These are phyloP conservation scores for Strobilomyces dryophilus DNA, from an alignment of 768 basidiomycete species.

Conservation along the genomic window DNA sequence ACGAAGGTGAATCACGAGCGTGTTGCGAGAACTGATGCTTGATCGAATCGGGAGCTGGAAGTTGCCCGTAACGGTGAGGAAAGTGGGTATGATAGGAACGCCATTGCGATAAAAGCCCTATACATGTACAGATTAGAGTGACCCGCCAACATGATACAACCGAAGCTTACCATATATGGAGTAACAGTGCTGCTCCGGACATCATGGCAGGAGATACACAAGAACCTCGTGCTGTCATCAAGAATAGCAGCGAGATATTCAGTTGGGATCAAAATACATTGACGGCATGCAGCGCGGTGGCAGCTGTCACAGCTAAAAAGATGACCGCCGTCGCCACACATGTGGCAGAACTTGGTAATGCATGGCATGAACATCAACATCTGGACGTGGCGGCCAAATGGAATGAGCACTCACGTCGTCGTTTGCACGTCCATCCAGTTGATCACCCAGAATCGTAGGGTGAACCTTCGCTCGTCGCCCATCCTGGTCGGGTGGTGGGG, in stretches of 20 bases:
- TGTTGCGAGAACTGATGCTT: too few relatives aligned
- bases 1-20: too few relatives aligned
- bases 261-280: neutral
- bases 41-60: too few relatives aligned
- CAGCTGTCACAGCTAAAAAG: neutral
- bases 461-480: too few relatives aligned
- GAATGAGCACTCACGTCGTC: too few relatives aligned
- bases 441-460: too few relatives aligned
- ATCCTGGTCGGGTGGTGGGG: too few relatives aligned
- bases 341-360: conserved; percentile 1
- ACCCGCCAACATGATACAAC: neutral
- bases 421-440: too few relatives aligned
- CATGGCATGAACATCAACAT: too few relatives aligned
- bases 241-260: neutral
- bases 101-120: neutral
- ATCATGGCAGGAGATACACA: neutral
- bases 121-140: neutral
- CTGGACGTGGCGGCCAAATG: too few relatives aligned
- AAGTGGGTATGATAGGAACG: neutral
- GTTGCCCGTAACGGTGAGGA: too few relatives aligned
- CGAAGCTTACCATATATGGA: neutral
- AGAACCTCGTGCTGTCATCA: neutral
- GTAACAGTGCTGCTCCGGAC: neutral
- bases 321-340: neutral
- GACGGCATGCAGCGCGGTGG: neutral